Evolutionary conservation across 179 eudicot genomes (phyloP).

Genomic region (Spergularia azorica): DNA sequence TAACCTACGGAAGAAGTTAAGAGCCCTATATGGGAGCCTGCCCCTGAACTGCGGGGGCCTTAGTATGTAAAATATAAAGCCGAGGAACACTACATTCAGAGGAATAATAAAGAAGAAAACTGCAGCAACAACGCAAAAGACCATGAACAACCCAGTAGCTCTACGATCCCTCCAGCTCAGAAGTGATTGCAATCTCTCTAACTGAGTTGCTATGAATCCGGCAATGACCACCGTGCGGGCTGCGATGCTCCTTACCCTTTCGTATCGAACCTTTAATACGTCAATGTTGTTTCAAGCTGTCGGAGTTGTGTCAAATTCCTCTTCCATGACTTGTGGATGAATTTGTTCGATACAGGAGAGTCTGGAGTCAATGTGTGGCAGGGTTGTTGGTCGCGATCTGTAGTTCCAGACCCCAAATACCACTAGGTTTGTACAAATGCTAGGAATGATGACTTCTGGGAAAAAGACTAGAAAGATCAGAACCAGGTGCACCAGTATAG

Average conservation of each 20-base stretch:
- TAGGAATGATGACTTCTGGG: constrained; percentile 25
- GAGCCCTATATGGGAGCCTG: constrained; percentile 31
- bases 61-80: constrained; percentile 20
- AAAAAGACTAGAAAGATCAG: constrained; percentile 27
- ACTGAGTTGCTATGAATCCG: constrained; percentile 43
- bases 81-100: background rate
- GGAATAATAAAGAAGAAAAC: constrained; percentile 28
- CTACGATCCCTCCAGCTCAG: constrained; percentile 49
- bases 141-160: constrained; percentile 38
- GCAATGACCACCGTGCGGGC: constrained; percentile 33
- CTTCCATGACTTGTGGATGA: constrained; percentile 32
- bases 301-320: constrained; percentile 44
- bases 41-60: constrained; percentile 32
- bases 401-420: constrained; percentile 35
- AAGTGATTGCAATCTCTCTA: constrained; percentile 40
- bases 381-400: constrained; percentile 30
- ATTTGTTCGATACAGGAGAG: constrained; percentile 25
- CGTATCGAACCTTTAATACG: constrained; percentile 29
- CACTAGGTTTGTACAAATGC: constrained; percentile 27
- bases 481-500: constrained; percentile 22
- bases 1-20: constrained; percentile 38
- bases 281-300: constrained; percentile 31
- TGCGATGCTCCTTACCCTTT: constrained; percentile 34
- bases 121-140: constrained; percentile 23
- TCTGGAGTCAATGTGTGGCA: constrained; percentile 40